phyloP scores from a whole-genome alignment of 352 stramenopile species.

The Phytophthora fragariae region DNA sequence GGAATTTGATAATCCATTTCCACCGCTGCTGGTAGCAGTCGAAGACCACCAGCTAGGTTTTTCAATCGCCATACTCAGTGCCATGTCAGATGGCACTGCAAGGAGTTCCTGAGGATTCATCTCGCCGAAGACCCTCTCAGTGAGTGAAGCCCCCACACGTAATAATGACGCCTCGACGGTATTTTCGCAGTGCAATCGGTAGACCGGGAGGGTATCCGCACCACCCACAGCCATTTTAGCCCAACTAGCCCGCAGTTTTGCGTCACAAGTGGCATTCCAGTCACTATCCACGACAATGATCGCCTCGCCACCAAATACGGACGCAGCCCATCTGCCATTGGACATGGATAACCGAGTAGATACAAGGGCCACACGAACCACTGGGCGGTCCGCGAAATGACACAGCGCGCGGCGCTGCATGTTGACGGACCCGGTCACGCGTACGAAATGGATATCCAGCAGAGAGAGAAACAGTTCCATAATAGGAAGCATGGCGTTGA shows the following conservation, averaged over 20 bases:
- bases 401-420: constrained; percentile 72
- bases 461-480: constrained; percentile 77
- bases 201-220: constrained; percentile 66
- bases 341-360: constrained; percentile 65
- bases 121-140: constrained; percentile 82
- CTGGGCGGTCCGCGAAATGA: constrained; percentile 70
- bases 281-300: constrained; percentile 86
- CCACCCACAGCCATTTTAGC: constrained; percentile 64
- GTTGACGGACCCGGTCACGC: constrained; percentile 56
- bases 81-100: constrained; percentile 56
- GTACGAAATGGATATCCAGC: constrained; percentile 70
- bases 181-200: constrained; percentile 82
- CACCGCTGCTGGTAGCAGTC: constrained; percentile 42
- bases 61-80: constrained; percentile 50
- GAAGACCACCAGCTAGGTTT: constrained; percentile 79
- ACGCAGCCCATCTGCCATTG: constrained; percentile 54
- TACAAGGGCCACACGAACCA: constrained; percentile 74
- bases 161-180: constrained; percentile 81
- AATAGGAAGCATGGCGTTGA: constrained; percentile 74
- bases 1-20: constrained; percentile 30
- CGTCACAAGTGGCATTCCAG: constrained; percentile 82
- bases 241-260: constrained; percentile 84
- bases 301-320: constrained; percentile 78
- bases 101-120: constrained; percentile 80
- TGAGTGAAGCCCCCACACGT: constrained; percentile 74